phyloP scores from a whole-genome alignment of 208 protist species.

The Kentomonas sorsogonicus region DNA sequence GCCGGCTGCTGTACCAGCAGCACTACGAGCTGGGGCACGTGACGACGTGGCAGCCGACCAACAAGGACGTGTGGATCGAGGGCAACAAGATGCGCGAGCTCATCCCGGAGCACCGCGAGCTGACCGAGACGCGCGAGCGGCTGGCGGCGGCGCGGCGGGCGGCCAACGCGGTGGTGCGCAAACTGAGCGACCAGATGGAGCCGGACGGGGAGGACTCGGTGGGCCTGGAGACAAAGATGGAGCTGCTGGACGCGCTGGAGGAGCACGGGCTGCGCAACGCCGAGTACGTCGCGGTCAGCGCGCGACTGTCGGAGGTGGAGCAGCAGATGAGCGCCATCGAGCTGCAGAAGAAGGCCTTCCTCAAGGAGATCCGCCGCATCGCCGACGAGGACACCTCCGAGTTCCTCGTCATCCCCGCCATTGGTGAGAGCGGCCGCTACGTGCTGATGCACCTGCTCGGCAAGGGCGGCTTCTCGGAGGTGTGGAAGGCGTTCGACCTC shows the following conservation, averaged over 20 bases:
- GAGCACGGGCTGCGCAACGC: constrained; percentile 40
- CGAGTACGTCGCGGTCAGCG: constrained; percentile 46
- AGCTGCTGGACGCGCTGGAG: no score
- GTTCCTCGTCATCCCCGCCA: constrained; percentile 36
- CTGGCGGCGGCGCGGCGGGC: constrained; percentile 55
- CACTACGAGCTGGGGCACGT: constrained; percentile 82
- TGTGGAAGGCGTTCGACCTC: constrained; percentile 93
- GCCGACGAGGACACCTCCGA: constrained; percentile 73
- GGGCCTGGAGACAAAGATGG: constrained; percentile 42
- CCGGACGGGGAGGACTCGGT: constrained; percentile 42
- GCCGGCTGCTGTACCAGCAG: constrained; percentile 43
- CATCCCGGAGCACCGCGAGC: constrained; percentile 36
- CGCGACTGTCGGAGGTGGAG: constrained; percentile 26
- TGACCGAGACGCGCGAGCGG: constrained; percentile 31
- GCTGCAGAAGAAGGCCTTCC: constrained; percentile 68
- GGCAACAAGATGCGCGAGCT: constrained; percentile 45
- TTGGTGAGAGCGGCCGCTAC: constrained; percentile 68
- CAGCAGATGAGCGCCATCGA: constrained; percentile 42
- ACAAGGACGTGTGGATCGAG: constrained; percentile 69
- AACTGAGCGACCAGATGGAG: constrained; percentile 44
- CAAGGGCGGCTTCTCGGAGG: constrained; percentile 94
- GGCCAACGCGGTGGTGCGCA: constrained; percentile 41
- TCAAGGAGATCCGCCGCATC: constrained; percentile 77
- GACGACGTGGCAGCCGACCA: constrained; percentile 37
- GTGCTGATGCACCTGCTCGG: constrained; percentile 89